These are phyloP conservation scores for Ceratocystis harringtonii DNA, from an alignment of 2,329 filamentous ascomycete species.

Conservation along the genomic window DNA sequence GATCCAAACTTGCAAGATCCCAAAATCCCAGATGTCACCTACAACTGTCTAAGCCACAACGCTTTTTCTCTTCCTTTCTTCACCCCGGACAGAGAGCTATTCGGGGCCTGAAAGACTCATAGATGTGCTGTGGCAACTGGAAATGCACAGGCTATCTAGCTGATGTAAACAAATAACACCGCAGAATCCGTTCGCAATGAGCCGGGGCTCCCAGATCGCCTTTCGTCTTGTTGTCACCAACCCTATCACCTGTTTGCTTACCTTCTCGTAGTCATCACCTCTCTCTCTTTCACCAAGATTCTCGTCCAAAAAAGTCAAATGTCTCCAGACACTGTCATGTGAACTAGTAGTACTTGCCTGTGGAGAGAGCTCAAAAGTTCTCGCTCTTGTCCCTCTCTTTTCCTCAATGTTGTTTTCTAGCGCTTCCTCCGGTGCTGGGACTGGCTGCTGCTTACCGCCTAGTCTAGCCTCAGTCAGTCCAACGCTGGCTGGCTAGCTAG, in stretches of 20 bases:
- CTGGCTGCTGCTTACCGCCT: neutral
- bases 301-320: neutral
- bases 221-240: neutral
- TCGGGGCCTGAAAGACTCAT: neutral
- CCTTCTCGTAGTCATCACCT: neutral
- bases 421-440: neutral
- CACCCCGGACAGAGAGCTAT: no score
- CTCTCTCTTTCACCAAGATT: neutral
- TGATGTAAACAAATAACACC: neutral
- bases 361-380: neutral
- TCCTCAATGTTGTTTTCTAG: neutral
- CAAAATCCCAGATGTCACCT: neutral
- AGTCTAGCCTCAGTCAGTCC: neutral
- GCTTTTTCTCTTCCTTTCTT: neutral
- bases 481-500: no score
- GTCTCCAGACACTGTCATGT: neutral
- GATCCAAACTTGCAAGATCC: neutral
- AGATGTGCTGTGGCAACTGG: neutral
- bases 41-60: neutral
- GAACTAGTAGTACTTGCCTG: neutral
- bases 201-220: neutral
- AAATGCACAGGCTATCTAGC: neutral
- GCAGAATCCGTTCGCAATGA: neutral
- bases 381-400: neutral
- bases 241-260: neutral